Evolutionary conservation across 2,329 filamentous ascomycete genomes (phyloP), one percentile per base, ranked within the genome.

Genomic region (Madurella mycetomatis): DNA sequence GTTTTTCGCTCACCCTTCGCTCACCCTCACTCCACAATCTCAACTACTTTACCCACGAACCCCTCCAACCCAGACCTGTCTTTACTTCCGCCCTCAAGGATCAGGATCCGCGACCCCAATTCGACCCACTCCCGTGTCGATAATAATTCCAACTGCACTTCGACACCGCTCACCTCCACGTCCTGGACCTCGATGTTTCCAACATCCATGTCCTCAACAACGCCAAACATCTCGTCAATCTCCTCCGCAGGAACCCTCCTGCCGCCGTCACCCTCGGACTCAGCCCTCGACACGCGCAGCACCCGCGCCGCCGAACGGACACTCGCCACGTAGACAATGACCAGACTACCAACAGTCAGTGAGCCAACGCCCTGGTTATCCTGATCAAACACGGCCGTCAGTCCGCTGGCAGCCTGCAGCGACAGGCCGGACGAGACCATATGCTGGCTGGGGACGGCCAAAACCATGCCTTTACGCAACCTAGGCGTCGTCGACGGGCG

Each of bases 321-420:
- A 66, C 91, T 96, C 16, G 90, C 90, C 41, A 92, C 83, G 65
- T 96, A 97, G 1, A 92, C 82, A 31, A 95, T 91, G 5, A 92
- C 85, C 34, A 86, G 76, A 41, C 81, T 85, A 1, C 88, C 88
- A 1, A 84, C 73, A 0, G 80, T 78, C 7, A 96, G 75, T 1
- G 80, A 75, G 19, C 79, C 80, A 0, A 86, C 80, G 1, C 52
- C 60, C 5, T 39, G 31, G 47, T 86, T 82, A 0, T 76, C 69
- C 5, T 86, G 80, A 1, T 80, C 73, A 65, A 96, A 95, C 1
- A 80, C 77, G 0, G 90, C 91, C 1, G 83, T 84, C 60, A 91
- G 81, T 0, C 85, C 85, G 30, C 81, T 86, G 15, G 85, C 83
- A 44, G 85, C 80, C 61, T 85, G 81, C 1, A 88, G 75, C 18